A percentile compares a stretch with the other conserved stretches of the same genome.
Evolutionary conservation across 1,284 basidiomycete genomes (phyloP).

Genomic region (Omphalotus olearius): DNA sequence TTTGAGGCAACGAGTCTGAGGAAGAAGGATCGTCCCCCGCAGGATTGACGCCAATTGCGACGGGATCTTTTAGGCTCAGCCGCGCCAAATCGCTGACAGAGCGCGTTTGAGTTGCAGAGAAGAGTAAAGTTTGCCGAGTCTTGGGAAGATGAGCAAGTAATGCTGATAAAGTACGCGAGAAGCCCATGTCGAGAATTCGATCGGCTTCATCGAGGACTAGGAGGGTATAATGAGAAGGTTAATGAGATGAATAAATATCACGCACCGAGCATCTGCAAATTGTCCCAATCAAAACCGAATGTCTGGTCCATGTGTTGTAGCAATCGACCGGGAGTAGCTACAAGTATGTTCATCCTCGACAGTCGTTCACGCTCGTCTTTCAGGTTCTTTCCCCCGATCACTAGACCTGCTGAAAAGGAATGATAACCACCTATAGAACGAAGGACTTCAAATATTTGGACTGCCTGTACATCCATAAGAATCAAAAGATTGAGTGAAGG

Average conservation of each 20-base stretch:
- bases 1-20: constrained; percentile 46
- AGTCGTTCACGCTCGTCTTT: constrained; percentile 91
- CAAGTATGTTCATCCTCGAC: constrained; percentile 93
- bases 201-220: constrained; percentile 96
- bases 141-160: constrained; percentile 85
- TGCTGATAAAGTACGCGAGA: constrained; percentile 85
- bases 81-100: constrained; percentile 89
- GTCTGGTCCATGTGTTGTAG: constrained; percentile 99
- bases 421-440: constrained; percentile 90
- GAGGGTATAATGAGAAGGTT: constrained; percentile 2
- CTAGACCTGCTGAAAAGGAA: constrained; percentile 89
- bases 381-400: constrained; percentile 95
- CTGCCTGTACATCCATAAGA: constrained; percentile 51
- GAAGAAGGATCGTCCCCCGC: constrained; percentile 38
- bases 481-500: not conserved
- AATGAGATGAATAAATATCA: constrained; percentile 13
- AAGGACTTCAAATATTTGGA: constrained; percentile 96
- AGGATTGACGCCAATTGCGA: constrained; percentile 68
- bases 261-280: constrained; percentile 87
- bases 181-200: constrained; percentile 95
- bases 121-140: constrained; percentile 89
- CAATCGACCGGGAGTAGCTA: constrained; percentile 93
- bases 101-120: constrained; percentile 95
- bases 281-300: constrained; percentile 88
- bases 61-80: constrained; percentile 83